Base-by-base conservation (phyloP, 352 stramenopile species). In the Peronospora destructor region DNA sequence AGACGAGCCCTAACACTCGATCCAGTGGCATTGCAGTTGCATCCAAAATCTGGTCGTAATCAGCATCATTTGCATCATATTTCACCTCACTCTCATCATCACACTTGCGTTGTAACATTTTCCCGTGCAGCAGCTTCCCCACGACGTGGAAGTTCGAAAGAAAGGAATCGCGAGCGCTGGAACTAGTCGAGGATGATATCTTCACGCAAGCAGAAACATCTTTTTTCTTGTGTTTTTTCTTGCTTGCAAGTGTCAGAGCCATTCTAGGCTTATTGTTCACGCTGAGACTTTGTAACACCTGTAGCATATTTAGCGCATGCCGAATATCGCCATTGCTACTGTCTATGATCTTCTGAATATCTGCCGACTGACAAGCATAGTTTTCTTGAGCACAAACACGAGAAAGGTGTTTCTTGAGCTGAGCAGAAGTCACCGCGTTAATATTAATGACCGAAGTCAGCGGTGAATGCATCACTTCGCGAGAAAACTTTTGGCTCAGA, bases 61-160 rank as follows among this genome's bases (percentile, higher is more conserved):
- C 54, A 13, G 66, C 21, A 12, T 58, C 41, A 8, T 37, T 51
- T 1, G 19, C 23, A 10, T 50, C 42, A 29, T 19, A 54, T 12
- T 45, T 54, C 21, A 47, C 11, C 12, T 54, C 17, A 10, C 39
- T 44, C 26, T 60, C 23, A 1, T 53, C 32, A 11, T 12, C 29
- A 47, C 26, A 47, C 25, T 57, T 71, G 28, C 59, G 72, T 46
- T 64, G 59, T 16, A 61, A 25, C 41, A 57, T 56, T 63, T 85
- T 85, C n/a, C 64, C 73, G 36, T 94, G 76, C 3, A 94, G 41
- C 30, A 94, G 47, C 45, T 91, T 91, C 4, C 80, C 83, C 25
- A 91, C 56, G 9, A 91, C 53, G 38, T 88, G 83, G 11, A 94
- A 88, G 43, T 91, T 78, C 1, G 83, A 91, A 4, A 77, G 58